Evolutionary conservation across 176 grass and related monocot species (phyloP).

Genomic region (Microstegium vimineum): DNA sequence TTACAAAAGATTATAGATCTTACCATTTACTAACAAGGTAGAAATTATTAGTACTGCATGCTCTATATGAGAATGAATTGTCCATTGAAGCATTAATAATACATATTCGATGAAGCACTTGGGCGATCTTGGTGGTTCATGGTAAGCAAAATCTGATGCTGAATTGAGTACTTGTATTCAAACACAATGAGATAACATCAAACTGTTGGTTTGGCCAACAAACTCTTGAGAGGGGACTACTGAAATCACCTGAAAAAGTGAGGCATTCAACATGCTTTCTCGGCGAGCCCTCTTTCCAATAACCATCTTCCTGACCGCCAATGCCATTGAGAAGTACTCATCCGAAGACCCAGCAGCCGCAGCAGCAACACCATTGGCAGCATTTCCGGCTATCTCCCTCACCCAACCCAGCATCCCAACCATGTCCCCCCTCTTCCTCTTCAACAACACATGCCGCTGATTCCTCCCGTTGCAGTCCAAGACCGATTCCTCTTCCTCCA

Average conservation of each 20-base stretch:
- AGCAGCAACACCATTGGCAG: not conserved
- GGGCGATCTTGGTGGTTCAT: not conserved
- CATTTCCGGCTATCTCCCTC: slow-evolving; percentile 29
- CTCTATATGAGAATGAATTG: not conserved
- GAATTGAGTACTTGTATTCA: not conserved
- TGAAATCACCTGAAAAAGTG: slow-evolving; percentile 35
- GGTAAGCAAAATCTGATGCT: not conserved
- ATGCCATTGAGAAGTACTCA: slow-evolving; percentile 17
- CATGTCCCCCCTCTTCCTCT: slow-evolving; percentile 46
- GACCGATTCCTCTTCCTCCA: slow-evolving; percentile 9
- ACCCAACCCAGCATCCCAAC: slow-evolving; percentile 51
- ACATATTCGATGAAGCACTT: not conserved
- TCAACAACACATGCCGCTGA: slow-evolving; percentile 4
- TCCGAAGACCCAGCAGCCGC: not conserved
- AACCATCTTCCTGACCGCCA: slow-evolving; percentile 23
- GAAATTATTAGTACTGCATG: not conserved
- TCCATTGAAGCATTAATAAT: not conserved
- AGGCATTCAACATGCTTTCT: not conserved
- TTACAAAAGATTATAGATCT: not conserved
- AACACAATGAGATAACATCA: not conserved
- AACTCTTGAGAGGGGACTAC: not conserved
- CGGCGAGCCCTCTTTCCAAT: slow-evolving; percentile 24
- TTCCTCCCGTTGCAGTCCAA: slow-evolving; percentile 8
- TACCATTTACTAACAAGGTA: not conserved
- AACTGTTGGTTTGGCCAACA: not conserved